Conservation (phyloP, 257 asterid genomes). For the Nicotiana tomentosiformis region DNA sequence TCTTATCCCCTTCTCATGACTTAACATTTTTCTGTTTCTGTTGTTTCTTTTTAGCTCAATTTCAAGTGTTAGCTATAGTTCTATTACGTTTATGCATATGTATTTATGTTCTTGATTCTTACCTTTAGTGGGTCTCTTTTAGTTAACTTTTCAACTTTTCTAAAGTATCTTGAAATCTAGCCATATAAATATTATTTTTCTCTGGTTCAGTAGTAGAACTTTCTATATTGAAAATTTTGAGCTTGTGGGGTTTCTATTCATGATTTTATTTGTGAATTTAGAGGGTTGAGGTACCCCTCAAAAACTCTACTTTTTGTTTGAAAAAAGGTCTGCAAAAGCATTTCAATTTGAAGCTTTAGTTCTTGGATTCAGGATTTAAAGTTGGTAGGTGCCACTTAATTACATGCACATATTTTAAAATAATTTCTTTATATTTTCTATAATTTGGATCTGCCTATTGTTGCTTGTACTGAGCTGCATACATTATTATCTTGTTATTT, state of each 20-base stretch:
- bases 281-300: not conserved
- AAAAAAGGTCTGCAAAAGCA: not conserved
- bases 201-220: not conserved
- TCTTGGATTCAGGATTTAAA: not conserved
- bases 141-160: not conserved
- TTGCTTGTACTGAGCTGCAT: constrained; percentile 2
- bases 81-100: not conserved
- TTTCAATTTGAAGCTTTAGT: not conserved
- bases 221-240: not conserved
- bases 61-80: not conserved
- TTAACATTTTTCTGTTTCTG: not conserved
- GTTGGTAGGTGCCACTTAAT: not conserved
- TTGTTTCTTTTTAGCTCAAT: not conserved
- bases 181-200: not conserved
- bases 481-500: not conserved
- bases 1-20: not conserved
- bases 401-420: too few relatives aligned
- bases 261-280: not conserved
- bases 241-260: not conserved
- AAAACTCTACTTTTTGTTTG: not conserved
- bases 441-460: not conserved
- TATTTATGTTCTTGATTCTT: not conserved
- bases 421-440: not conserved
- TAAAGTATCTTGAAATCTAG: not conserved
- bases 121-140: not conserved